Conservation (phyloP, 2,329 filamentous ascomycete genomes). For the Stachybotrys echinatus region DNA sequence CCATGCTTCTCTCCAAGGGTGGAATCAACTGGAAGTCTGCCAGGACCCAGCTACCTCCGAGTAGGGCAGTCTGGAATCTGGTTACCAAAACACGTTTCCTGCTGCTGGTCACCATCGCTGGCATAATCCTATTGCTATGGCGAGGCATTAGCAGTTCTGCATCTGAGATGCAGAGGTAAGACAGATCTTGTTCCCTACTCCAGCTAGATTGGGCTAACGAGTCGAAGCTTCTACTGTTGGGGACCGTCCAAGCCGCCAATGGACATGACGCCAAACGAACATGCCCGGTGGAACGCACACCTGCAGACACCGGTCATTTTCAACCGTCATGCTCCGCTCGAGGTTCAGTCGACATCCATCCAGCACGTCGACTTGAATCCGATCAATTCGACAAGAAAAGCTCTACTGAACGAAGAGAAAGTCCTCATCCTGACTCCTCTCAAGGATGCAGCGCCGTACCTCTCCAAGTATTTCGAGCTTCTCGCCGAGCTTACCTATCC, state of each 20-base stretch:
- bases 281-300: slow-evolving; percentile 82
- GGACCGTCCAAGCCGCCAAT: slow-evolving; percentile 93
- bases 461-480: slow-evolving; percentile 91
- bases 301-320: slow-evolving; percentile 90
- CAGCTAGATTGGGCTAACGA: slow-evolving; percentile 8
- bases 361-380: slow-evolving; percentile 77
- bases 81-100: slow-evolving; percentile 75
- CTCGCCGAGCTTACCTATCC: slow-evolving; percentile 87
- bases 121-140: slow-evolving; percentile 78
- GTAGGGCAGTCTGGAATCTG: slow-evolving; percentile 64
- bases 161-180: slow-evolving; percentile 86
- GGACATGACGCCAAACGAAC: slow-evolving; percentile 89
- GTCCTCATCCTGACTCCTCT: slow-evolving; percentile 90
- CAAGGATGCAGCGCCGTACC: slow-evolving; percentile 77
- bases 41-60: slow-evolving; percentile 71
- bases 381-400: slow-evolving; percentile 75
- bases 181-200: neutral
- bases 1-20: slow-evolving; percentile 87
- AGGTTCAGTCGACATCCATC: slow-evolving; percentile 78
- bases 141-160: slow-evolving; percentile 75
- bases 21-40: slow-evolving; percentile 91
- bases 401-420: slow-evolving; percentile 74
- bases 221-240: slow-evolving; percentile 87
- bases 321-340: slow-evolving; percentile 87
- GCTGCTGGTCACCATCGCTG: slow-evolving; percentile 63